A percentile compares a stretch with the other conserved stretches of the same genome.
These are phyloP conservation scores for Kurtzmaniella cleridarum DNA, from an alignment of 805 yeast genomes.

Conservation along the genomic window DNA sequence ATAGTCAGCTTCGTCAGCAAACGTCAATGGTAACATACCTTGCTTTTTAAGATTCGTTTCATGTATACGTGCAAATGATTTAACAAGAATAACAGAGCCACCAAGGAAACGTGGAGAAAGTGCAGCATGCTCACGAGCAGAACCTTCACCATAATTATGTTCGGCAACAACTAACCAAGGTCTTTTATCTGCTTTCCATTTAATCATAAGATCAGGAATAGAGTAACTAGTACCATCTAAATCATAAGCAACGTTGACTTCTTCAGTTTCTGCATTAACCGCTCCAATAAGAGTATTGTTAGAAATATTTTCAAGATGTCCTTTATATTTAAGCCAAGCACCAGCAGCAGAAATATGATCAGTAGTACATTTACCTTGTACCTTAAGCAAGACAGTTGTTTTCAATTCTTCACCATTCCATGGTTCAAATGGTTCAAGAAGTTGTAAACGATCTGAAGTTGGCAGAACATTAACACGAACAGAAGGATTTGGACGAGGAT, in stretches of 20 bases:
- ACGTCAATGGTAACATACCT: constrained; percentile 93
- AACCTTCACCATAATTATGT: constrained; percentile 98
- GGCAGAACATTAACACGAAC: constrained; percentile 72
- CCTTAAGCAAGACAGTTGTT: constrained; percentile 76
- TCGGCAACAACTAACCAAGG: constrained; percentile 97
- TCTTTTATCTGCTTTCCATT: constrained; percentile 79
- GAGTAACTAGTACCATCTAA: constrained; percentile 70
- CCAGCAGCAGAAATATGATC: constrained; percentile 99
- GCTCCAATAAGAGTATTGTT: constrained; percentile 96
- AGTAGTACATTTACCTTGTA: constrained; percentile 97
- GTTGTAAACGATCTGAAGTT: constrained; percentile 84
- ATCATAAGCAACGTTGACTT: constrained; percentile 87
- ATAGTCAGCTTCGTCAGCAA: constrained; percentile 85
- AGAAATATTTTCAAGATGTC: constrained; percentile 92
- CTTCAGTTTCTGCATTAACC: constrained; percentile 93
- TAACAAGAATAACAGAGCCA: constrained; percentile 81
- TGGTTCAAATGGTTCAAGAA: constrained; percentile 80
- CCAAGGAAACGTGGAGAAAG: constrained; percentile 92
- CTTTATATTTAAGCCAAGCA: constrained; percentile 97
- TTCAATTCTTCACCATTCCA: constrained; percentile 85
- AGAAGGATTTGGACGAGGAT: constrained; percentile 59
- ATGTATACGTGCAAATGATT: constrained; percentile 96
- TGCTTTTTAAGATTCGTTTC: constrained; percentile 97
- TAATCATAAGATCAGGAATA: constrained; percentile 95
- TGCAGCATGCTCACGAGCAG: constrained; percentile 99